Evolutionary conservation across 768 basidiomycete species (phyloP).

Genomic region (Russula sp.): DNA sequence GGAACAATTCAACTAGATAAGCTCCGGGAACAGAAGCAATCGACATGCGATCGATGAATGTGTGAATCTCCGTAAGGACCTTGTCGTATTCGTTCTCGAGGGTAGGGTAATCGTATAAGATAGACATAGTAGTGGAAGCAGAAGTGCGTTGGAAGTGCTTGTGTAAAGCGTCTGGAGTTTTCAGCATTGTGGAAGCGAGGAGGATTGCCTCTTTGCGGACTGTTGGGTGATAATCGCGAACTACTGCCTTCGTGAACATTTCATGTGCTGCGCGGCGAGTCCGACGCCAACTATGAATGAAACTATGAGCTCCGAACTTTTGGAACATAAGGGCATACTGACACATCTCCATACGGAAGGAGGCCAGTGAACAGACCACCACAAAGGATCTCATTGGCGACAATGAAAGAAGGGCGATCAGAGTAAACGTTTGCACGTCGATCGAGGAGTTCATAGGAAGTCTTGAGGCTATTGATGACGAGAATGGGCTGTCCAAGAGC

Average conservation of each 20-base stretch:
- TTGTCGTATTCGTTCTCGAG: neutral
- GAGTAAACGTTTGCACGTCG: conserved; percentile 28
- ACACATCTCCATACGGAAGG: conserved; percentile 24
- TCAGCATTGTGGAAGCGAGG: neutral
- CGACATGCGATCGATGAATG: neutral
- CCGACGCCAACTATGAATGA: conserved; percentile 6
- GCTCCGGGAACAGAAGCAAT: conserved; percentile 18
- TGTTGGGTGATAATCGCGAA: neutral
- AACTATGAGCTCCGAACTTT: neutral
- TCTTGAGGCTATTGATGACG: conserved; percentile 28
- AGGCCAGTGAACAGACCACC: conserved; percentile 28
- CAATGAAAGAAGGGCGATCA: conserved; percentile 25
- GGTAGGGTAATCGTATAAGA: conserved; percentile 4
- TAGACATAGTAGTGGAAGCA: conserved; percentile 1
- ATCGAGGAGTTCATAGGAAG: conserved; percentile 34
- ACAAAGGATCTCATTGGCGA: conserved; percentile 29
- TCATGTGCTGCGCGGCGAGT: conserved; percentile 13
- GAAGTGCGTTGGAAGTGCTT: conserved; percentile 3
- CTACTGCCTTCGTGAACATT: neutral
- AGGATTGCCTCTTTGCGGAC: conserved; percentile 3
- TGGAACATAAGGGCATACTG: neutral
- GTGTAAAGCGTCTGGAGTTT: neutral
- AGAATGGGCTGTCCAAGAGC: conserved; percentile 18
- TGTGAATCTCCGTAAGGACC: neutral
- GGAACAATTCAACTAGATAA: conserved; percentile 22